Evolutionary conservation across 768 basidiomycete genomes (phyloP).

Genomic region (Tylopilus cervinicoccineus): DNA sequence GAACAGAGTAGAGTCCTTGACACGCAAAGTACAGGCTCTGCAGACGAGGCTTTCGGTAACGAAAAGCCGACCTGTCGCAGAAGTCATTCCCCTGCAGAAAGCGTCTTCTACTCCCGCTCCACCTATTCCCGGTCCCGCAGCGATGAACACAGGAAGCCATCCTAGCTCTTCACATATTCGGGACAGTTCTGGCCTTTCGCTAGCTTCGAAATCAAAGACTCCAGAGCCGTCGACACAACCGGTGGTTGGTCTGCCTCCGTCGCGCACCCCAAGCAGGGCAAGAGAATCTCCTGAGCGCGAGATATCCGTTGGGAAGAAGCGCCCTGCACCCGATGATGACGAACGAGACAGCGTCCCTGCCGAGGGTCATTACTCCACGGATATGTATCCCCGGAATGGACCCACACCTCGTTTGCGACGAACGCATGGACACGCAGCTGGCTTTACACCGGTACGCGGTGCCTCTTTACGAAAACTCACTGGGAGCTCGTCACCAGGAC

Average conservation of each 20-base stretch:
- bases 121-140: conserved; percentile 9
- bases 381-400: conserved; percentile 34
- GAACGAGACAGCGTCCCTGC: conserved; percentile 58
- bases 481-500: conserved; percentile 46
- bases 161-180: conserved; percentile 8
- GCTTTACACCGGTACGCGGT: conserved; percentile 71
- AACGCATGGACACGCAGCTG: conserved; percentile 52
- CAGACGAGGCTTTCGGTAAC: conserved; percentile 61
- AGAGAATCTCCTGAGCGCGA: conserved; percentile 31
- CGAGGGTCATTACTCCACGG: conserved; percentile 53
- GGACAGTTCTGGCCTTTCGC: conserved; percentile 43
- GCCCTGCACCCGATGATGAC: conserved; percentile 75
- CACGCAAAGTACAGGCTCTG: conserved; percentile 67
- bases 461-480: conserved; percentile 34
- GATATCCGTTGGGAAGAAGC: conserved; percentile 56
- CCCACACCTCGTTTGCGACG: conserved; percentile 62
- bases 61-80: conserved; percentile 36
- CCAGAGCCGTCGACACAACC: conserved; percentile 39
- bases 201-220: conserved; percentile 46
- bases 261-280: conserved; percentile 47
- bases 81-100: conserved; percentile 8
- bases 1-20: conserved; percentile 65
- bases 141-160: background rate
- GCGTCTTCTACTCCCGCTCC: conserved; percentile 10
- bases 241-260: conserved; percentile 22